Conservation (phyloP, 169 alveolate genomes). For the Eimeria praecox region DNA sequence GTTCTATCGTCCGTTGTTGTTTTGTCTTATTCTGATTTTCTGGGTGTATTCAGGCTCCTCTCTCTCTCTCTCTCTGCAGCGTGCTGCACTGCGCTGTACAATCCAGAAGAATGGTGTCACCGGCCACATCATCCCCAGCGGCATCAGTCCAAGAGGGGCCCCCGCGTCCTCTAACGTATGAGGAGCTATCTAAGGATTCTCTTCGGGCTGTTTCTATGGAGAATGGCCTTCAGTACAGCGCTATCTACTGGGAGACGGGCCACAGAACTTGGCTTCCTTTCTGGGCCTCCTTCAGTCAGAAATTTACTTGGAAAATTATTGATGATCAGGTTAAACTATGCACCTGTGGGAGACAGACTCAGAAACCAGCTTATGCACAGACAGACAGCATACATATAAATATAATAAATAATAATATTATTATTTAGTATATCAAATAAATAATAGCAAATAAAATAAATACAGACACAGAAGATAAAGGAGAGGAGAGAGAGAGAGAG, state of each 20-base stretch:
- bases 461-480: too few relatives aligned
- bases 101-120: neutral
- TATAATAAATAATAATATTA: neutral
- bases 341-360: neutral
- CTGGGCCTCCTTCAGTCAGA: constrained; percentile 88
- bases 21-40: too few relatives aligned
- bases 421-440: neutral
- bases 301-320: constrained; percentile 89
- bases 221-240: constrained; percentile 87
- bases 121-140: neutral
- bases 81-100: too few relatives aligned
- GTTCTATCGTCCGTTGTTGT: too few relatives aligned
- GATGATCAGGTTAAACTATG: constrained; percentile 89
- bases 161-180: neutral
- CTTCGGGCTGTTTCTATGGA: constrained; percentile 77
- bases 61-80: too few relatives aligned
- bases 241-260: constrained; percentile 94
- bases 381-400: neutral
- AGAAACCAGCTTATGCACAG: neutral
- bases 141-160: neutral
- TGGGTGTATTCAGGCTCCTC: too few relatives aligned
- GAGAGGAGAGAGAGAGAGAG: too few relatives aligned
- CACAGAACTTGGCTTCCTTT: constrained; percentile 93
- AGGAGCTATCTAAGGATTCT: neutral
- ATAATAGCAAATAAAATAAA: neutral